Base-by-base conservation (phyloP, 495 filamentous ascomycete species). In the Cetradonia linearis region DNA sequence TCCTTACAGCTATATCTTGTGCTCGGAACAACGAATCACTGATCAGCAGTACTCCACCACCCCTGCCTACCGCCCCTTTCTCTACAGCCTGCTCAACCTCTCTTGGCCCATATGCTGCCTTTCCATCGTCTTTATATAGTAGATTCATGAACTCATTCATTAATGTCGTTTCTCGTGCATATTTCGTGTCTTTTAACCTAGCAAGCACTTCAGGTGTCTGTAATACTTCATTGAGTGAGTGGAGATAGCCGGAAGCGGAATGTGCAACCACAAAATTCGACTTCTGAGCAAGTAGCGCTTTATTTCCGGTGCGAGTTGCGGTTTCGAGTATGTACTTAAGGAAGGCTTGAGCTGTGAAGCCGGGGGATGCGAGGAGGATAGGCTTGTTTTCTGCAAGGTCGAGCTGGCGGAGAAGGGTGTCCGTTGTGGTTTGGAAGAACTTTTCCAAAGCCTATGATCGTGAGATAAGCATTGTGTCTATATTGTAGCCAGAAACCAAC, bases 61-160 rank as follows among this genome's bases (percentile, higher is more conserved):
- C 91, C 36, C 83, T 77, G 0, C 91, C 91, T 0, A 96, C 89
- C 3, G 91, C 94, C 25, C 92, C 91, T 70, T 94, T 88, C 38
- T 83, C 83, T 5, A 96, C 86, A 1, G 93, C 94, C 62, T 81
- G 83, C 68, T 89, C 86, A 10, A 96, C 91, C 69, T 95, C 89
- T 11, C 75, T 79, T 3, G 85, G 84, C 5, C 93, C 93, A 70
- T 98, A 98, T 78, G 92, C 96, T 18, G 94, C 94, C 50, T 86
- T 78, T 23, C 87, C 87, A 60, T 96, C 92, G 59, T 98, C 91
- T 63, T 85, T 88, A 30, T 88, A 82, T 28, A 98, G 69, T 56
- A 87, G 77, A 9, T 84, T 78, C 67, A 86, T 81, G 72, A 98
- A 92, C 56, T 83, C 80, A 65, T 97, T 91, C 85, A 98, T 91